Evolutionary conservation across 2,329 filamentous ascomycete genomes (phyloP).

Genomic region (Beauveria asiatica): DNA sequence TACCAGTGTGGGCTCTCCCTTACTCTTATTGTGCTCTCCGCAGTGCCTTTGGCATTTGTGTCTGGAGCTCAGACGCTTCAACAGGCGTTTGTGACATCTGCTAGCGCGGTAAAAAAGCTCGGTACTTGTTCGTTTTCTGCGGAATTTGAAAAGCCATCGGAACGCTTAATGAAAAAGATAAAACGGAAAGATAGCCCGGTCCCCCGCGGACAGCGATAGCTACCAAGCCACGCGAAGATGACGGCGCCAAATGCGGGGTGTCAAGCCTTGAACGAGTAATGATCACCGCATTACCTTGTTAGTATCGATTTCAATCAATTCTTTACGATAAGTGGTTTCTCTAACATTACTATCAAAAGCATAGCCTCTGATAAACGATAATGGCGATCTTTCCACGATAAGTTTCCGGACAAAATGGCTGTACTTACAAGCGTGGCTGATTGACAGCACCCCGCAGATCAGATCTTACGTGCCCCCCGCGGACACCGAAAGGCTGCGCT

Average conservation of each 20-base stretch:
- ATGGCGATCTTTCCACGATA: not conserved
- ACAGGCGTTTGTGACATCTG: not conserved
- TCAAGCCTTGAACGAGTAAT: not conserved
- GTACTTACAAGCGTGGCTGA: not conserved
- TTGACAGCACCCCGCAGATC: not conserved
- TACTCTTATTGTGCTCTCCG: not conserved
- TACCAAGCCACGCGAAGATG: not conserved
- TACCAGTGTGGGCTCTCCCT: not conserved
- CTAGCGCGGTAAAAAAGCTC: not conserved
- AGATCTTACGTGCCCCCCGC: not conserved
- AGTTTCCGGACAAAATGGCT: not conserved
- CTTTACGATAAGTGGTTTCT: not conserved
- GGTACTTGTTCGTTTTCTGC: not conserved
- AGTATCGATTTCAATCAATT: not conserved
- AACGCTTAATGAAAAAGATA: not conserved
- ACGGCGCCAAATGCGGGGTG: not conserved
- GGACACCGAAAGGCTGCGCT: not conserved
- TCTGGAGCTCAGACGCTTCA: not conserved
- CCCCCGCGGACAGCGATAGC: not conserved
- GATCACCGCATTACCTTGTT: not conserved
- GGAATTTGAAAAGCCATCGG: not conserved
- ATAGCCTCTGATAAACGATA: not conserved
- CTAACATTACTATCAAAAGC: not conserved
- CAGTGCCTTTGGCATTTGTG: not conserved
- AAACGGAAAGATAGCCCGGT: not conserved